Base-by-base conservation (phyloP, 116 monocot species). In the Cymodocea nodosa region DNA sequence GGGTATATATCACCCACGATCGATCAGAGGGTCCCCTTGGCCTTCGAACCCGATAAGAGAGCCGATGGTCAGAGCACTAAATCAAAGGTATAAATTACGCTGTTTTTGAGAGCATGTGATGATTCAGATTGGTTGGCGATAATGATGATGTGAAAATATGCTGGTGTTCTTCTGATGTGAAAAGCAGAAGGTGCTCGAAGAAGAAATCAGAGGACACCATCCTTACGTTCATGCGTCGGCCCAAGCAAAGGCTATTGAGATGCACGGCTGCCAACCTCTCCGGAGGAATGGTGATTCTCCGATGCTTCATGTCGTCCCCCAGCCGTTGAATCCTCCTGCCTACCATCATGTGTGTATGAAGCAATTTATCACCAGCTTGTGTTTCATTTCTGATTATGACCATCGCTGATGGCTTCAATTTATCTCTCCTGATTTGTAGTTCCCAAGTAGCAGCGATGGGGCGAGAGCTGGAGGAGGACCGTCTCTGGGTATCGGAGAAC, bases 141-240 rank as follows among this genome's bases (percentile, higher is more conserved):
- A 44, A 0, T 11, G 11, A 44, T 6, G 11, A 3, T 44, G 9
- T 44, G 44, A 44, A 37, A 37, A 3, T 30, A 3, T 30, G 30
- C 4, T 44, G 11, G 44, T 8, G 6, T 44, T 23, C 58, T 13
- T 56, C 23, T 30, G 80, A 81, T 24, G 78, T 70, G 20, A 78
- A n/a, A n/a, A 76, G 70, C 64, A 66, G 18, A 76, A 70, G 61
- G 64, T 83, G 64, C 80, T 65, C 3, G 78, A 78, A 56, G 67
- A 73, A 11, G 80, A 62, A 9, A 24, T 25, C 52, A 35, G 44
- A 18, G 49, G 16, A 3, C 18, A 39, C 15, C 6, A 50, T 23
- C 30, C 23, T 13, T 66, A 17, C 53, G 15, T 35, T 23, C 57
- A 66, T 30, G 34, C 15, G 13, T 54, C 62, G 17, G 6, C 23